Conservation (phyloP, 2,329 filamentous ascomycete genomes). For the Botryotinia calthae region DNA sequence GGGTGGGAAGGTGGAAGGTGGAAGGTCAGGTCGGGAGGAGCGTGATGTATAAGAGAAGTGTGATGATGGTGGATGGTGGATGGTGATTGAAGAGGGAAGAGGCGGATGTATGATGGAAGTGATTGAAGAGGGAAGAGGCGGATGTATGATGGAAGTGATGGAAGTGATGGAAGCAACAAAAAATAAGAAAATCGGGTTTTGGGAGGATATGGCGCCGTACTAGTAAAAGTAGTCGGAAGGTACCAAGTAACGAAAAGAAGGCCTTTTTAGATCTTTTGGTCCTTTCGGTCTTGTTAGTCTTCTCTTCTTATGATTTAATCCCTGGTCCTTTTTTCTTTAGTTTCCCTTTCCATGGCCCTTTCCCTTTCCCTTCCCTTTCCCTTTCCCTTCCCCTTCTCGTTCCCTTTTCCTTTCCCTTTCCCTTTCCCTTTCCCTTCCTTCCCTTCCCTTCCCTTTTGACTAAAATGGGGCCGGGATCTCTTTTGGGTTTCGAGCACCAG, state of each 20-base stretch:
- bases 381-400: neutral
- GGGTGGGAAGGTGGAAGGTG: too few relatives aligned
- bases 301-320: neutral
- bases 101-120: neutral
- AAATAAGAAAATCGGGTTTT: neutral
- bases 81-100: neutral
- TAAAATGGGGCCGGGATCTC: neutral
- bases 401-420: neutral
- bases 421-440: neutral
- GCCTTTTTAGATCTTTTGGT: neutral
- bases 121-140: slow-evolving; percentile 7
- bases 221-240: neutral
- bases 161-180: neutral
- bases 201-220: neutral
- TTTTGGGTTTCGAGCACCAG: neutral
- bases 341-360: neutral
- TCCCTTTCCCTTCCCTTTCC: neutral
- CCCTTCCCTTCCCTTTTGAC: neutral
- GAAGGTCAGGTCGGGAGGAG: neutral
- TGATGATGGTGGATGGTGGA: too few relatives aligned
- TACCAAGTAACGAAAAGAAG: neutral
- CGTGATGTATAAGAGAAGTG: neutral
- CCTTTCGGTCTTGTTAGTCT: neutral
- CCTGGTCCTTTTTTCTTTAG: neutral
- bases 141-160: neutral